phyloP scores from a whole-genome alignment of 2,329 filamentous ascomycete genomes.

The Talaromyces sp. region DNA sequence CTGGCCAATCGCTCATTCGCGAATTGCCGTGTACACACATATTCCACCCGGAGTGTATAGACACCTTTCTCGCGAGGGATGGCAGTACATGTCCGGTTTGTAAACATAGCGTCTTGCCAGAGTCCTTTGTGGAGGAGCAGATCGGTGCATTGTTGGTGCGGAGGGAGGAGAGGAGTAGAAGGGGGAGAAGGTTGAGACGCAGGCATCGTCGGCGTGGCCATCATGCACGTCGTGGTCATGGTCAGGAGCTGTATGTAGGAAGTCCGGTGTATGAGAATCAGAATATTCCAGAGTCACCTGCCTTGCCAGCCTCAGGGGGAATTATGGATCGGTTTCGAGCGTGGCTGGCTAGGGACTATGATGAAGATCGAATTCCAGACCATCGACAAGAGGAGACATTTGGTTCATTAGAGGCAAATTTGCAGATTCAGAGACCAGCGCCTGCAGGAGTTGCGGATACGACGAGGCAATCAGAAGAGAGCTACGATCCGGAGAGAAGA shows the following conservation, averaged over 20 bases:
- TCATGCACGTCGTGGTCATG: not conserved
- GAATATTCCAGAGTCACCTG: not conserved
- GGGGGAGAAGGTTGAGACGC: conserved; percentile 47
- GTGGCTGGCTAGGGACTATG: not conserved
- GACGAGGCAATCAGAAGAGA: not conserved
- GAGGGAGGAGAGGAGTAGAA: conserved; percentile 67
- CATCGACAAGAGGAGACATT: not conserved
- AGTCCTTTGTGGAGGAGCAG: conserved; percentile 59
- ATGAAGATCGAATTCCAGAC: not conserved
- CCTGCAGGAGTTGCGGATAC: not conserved
- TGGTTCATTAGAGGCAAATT: not conserved
- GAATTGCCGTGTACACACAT: conserved; percentile 89
- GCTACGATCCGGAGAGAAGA: conserved; percentile 5
- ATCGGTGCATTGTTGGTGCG: conserved; percentile 86
- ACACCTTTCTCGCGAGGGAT: conserved; percentile 71
- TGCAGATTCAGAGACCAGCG: not conserved
- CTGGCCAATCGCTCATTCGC: conserved; percentile 65
- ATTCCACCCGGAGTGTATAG: conserved; percentile 88
- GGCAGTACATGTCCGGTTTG: conserved; percentile 89
- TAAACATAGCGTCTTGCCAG: conserved; percentile 75
- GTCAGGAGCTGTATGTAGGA: not conserved
- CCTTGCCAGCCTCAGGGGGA: not conserved
- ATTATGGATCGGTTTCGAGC: not conserved
- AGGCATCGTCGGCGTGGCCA: not conserved
- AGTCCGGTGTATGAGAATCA: not conserved